A percentile compares a stretch with the other conserved stretches of the same genome.
Conservation (phyloP, 805 yeast species). For the Blastobotrys terrestris region DNA sequence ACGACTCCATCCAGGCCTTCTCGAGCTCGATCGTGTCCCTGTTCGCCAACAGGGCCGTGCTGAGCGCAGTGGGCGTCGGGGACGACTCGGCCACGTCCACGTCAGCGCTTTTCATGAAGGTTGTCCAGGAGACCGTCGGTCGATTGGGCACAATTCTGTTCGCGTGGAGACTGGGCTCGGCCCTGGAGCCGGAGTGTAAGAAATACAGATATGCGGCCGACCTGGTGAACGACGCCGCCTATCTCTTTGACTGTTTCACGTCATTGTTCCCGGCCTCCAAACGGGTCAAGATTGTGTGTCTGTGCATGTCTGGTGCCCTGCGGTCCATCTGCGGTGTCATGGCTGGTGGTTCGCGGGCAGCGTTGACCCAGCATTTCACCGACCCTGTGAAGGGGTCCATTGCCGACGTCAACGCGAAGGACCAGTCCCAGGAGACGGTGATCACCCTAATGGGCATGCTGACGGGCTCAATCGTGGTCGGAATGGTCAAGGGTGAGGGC, state of each 20-base stretch:
- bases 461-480: conserved; percentile 29
- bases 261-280: conserved; percentile 25
- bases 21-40: conserved; percentile 30
- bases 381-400: conserved; percentile 29
- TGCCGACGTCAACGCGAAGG: conserved; percentile 34
- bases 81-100: conserved; percentile 32
- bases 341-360: conserved; percentile 35
- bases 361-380: conserved; percentile 34
- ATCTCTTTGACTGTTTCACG: conserved; percentile 29
- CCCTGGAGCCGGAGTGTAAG: conserved; percentile 34
- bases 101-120: conserved; percentile 33
- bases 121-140: conserved; percentile 33
- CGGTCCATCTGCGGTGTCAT: conserved; percentile 32
- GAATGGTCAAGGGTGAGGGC: conserved; percentile 22
- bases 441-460: conserved; percentile 33
- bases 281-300: conserved; percentile 18
- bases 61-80: conserved; percentile 34
- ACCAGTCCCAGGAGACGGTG: conserved; percentile 34
- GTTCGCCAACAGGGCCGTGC: conserved; percentile 32
- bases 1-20: conserved; percentile 34
- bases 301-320: conserved; percentile 31
- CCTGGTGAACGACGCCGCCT: conserved; percentile 31
- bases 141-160: conserved; percentile 32
- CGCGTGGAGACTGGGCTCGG: conserved; percentile 31
- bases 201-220: conserved; percentile 32